Conservation (phyloP, 345 rosid genomes). For the Toxicodendron radicans region DNA sequence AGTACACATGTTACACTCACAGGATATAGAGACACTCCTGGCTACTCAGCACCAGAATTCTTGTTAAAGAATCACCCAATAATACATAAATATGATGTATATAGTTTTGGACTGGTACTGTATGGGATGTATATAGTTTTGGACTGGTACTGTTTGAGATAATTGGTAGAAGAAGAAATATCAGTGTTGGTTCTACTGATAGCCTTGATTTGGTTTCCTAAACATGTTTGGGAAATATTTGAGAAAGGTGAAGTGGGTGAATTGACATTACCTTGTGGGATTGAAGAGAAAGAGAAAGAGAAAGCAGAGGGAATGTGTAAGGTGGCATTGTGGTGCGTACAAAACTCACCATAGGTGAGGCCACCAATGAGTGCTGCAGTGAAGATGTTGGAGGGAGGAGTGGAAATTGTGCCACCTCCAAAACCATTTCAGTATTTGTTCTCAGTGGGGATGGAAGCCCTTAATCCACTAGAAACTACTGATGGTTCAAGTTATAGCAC, state of each 20-base stretch:
- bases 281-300: slow-evolving; percentile 27
- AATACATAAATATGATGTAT: slow-evolving; percentile 20
- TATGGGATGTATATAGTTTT: slow-evolving; percentile 31
- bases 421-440: slow-evolving; percentile 35
- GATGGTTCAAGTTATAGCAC: background rate
- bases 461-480: background rate
- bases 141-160: slow-evolving; percentile 33
- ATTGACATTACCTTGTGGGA: slow-evolving; percentile 18
- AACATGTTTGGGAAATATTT: slow-evolving; percentile 22
- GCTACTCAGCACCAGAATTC: slow-evolving; percentile 15
- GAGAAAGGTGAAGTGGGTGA: slow-evolving; percentile 7
- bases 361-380: slow-evolving; percentile 38
- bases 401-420: slow-evolving; percentile 18
- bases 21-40: slow-evolving; percentile 19
- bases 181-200: slow-evolving; percentile 3
- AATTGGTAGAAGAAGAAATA: slow-evolving; percentile 18
- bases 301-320: slow-evolving; percentile 28
- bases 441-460: slow-evolving; percentile 4
- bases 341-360: slow-evolving; percentile 29
- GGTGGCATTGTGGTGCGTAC: slow-evolving; percentile 34
- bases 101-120: slow-evolving; percentile 21
- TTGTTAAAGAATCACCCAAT: slow-evolving; percentile 6
- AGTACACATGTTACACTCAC: slow-evolving; percentile 1
- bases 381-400: slow-evolving; percentile 33
- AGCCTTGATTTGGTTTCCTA: slow-evolving; percentile 24